Percentiles rank a stretch among this genome's conserved stretches.
Conservation (phyloP, 306 rosid genomes). For the Glycyrrhiza uralensis region DNA sequence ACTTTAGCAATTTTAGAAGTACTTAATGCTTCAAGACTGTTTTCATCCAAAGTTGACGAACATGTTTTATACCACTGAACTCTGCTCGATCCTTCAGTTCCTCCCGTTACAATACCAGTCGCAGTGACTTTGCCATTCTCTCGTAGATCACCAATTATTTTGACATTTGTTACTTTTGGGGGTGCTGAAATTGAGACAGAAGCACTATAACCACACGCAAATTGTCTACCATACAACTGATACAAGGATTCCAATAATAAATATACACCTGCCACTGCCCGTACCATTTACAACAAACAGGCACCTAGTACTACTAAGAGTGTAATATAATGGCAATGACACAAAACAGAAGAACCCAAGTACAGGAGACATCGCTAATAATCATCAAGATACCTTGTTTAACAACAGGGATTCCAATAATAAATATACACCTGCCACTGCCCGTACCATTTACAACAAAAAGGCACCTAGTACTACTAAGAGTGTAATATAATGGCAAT, state of each 20-base stretch:
- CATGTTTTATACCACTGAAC: constrained; percentile 96
- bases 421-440: too few species aligned
- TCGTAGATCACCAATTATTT: constrained; percentile 75
- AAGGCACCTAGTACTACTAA: neutral
- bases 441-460: too few species aligned
- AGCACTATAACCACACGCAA: neutral
- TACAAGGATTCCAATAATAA: neutral
- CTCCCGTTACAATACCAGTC: constrained; percentile 84
- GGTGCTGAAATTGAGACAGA: constrained; percentile 70
- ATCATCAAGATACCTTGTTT: constrained; percentile 68
- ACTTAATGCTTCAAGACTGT: constrained; percentile 72
- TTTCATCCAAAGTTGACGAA: constrained; percentile 61
- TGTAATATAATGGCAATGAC: constrained; percentile 6
- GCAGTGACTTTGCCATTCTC: constrained; percentile 88
- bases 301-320: too few species aligned
- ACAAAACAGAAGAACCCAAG: constrained; percentile 20
- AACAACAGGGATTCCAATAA: too few species aligned
- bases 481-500: neutral
- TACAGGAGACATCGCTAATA: constrained; percentile 25
- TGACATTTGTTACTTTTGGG: constrained; percentile 70
- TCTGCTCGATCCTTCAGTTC: constrained; percentile 89
- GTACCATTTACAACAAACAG: too few species aligned
- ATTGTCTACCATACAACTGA: neutral
- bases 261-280: too few species aligned
- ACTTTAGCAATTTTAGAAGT: constrained; percentile 73